Base-by-base conservation (phyloP, 1,284 basidiomycete genomes). In the Melampsora larici-populina region DNA sequence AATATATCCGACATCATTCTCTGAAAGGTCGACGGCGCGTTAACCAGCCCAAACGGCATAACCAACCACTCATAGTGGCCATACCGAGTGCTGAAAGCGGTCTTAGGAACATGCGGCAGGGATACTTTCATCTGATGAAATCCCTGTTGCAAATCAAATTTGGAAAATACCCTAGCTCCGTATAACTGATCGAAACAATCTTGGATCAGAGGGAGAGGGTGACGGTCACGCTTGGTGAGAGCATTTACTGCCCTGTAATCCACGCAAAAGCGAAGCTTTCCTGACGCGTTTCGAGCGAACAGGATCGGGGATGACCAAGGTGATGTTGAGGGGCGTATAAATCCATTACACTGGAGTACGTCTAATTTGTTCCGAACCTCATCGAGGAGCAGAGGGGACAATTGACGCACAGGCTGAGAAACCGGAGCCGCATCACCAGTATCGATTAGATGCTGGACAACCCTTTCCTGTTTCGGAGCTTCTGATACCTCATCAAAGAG, bases 71-170 rank as follows among this genome's bases (percentile, higher is more conserved):
- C 17, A 21, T n/a, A 75, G 29, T 67, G 63, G 9, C 73, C 73
- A 62, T 60, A 67, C 8, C 63, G 18, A 24, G 15, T 49, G 0
- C 24, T 48, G 48, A 72, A 72, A 2, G 70, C 70, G 29, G 63
- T 62, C 43, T 15, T 64, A 40, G 40, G 33, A 26, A 67, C 21
- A n/a, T 21, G 24, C 0, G 6, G 49, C 21, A 18, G 26, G 49
- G 51, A 51, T 21, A 75, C 31, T 5, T 9, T 1, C 40, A 75
- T 70, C 63, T 67, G 63, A 18, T 58, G 33, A 21, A 58, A 75
- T 1, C 43, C 73, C 6, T 46, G 43, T n/a, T 67, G 55, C 31
- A 74, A 40, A 24, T 74, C 72, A 74, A 74, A 43, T 40, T 60
- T 63, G 1, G 72, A 18, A 51, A 75, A 75, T n/a, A 3, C 26